Evolutionary conservation across 305 asterid genomes (phyloP).

Genomic region (Solanum chacoense): DNA sequence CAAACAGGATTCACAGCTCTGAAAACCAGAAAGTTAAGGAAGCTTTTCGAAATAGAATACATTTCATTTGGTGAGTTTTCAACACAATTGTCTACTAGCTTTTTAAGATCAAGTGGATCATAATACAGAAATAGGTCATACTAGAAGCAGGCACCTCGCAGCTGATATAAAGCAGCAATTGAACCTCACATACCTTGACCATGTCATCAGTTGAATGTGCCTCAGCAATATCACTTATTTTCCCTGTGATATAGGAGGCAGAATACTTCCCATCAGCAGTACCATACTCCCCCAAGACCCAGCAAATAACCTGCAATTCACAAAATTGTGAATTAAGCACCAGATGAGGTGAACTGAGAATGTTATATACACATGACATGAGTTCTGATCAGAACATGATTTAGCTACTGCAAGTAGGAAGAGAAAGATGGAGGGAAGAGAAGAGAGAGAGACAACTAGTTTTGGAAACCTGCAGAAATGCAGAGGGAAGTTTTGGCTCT

Average conservation of each 20-base stretch:
- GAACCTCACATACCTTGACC: constrained; percentile 53
- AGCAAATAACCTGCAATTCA: constrained; percentile 71
- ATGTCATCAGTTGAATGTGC: constrained; percentile 86
- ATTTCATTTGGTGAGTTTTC: not conserved
- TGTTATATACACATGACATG: not conserved
- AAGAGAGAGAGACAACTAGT: not conserved
- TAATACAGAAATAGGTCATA: not conserved
- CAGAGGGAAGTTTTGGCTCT: constrained; percentile 94
- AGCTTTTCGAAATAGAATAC: not conserved
- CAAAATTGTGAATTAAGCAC: not conserved
- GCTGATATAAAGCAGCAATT: not conserved
- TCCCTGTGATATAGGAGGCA: constrained; percentile 87
- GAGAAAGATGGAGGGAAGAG: not conserved
- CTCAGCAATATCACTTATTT: constrained; percentile 86
- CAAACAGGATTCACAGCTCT: not conserved
- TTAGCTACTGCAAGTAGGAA: not conserved
- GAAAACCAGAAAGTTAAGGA: not conserved
- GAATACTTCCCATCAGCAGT: constrained; percentile 89
- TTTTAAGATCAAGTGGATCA: not conserved
- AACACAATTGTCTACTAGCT: not conserved
- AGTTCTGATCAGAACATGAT: not conserved
- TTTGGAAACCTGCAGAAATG: constrained; percentile 58
- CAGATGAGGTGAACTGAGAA: not conserved
- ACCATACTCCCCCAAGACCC: constrained; percentile 99
- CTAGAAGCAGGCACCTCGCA: not conserved